phyloP scores from a whole-genome alignment of 2,329 filamentous ascomycete species.

The Oidium heveae region DNA sequence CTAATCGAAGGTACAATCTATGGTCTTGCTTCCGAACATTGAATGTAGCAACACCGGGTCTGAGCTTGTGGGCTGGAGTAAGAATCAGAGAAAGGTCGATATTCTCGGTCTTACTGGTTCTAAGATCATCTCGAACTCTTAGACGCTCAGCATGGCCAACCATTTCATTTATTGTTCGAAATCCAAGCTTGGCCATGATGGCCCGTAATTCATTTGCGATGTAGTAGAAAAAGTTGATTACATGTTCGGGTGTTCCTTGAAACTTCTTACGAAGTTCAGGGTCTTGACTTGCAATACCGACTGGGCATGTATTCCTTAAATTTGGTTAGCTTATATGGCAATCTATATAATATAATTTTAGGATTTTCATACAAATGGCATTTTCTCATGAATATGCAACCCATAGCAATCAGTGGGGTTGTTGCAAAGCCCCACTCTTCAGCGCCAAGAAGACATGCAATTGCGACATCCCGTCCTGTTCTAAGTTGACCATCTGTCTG shows the following conservation, averaged over 20 bases:
- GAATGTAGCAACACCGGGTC: constrained; percentile 85
- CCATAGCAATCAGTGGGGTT: constrained; percentile 84
- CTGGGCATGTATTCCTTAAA: constrained; percentile 51
- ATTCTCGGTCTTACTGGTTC: constrained; percentile 72
- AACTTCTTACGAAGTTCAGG: constrained; percentile 90
- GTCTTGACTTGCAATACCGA: constrained; percentile 88
- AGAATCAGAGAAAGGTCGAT: constrained; percentile 82
- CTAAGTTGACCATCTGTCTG: constrained; percentile 89
- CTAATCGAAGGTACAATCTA: constrained; percentile 70
- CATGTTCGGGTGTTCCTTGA: constrained; percentile 73
- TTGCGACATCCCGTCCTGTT: constrained; percentile 79
- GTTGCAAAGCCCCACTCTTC: constrained; percentile 97
- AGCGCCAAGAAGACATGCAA: constrained; percentile 85
- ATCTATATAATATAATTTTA: neutral
- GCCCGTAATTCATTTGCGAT: constrained; percentile 85
- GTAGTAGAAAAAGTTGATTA: constrained; percentile 93
- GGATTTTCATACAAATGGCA: constrained; percentile 3
- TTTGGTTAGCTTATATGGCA: neutral
- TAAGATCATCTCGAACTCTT: constrained; percentile 66
- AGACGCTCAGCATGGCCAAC: constrained; percentile 75
- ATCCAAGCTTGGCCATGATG: constrained; percentile 88
- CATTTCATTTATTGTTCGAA: constrained; percentile 95
- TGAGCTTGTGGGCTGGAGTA: constrained; percentile 84
- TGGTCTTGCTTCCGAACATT: constrained; percentile 97
- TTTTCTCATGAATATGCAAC: constrained; percentile 85